Conservation (phyloP, 768 basidiomycete genomes). For the Amanita molliuscula region DNA sequence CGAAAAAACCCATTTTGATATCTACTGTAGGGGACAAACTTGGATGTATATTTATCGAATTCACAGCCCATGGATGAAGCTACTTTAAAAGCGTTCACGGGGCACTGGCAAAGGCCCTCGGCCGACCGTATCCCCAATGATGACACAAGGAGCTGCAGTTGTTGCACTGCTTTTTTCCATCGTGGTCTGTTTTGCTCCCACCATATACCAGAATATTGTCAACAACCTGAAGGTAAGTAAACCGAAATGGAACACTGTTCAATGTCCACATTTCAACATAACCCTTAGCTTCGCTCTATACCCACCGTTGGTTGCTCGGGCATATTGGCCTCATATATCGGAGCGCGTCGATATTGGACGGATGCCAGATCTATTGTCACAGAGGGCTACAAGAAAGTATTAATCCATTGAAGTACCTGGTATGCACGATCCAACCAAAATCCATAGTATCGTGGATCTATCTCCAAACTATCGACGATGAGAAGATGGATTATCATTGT, state of each 20-base stretch:
- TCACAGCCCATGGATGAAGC: too few species aligned
- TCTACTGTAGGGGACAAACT: too few species aligned
- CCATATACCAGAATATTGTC: too few species aligned
- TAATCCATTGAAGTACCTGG: not conserved
- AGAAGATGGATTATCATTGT: slow-evolving; percentile 36
- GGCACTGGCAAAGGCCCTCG: too few species aligned
- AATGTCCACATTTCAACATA: not conserved
- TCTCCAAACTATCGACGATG: slow-evolving; percentile 33
- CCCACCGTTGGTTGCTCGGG: too few species aligned
- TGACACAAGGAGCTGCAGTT: not conserved
- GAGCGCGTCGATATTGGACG: slow-evolving; percentile 13
- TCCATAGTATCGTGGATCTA: slow-evolving; percentile 13
- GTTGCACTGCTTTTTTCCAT: not conserved
- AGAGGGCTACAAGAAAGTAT: slow-evolving; percentile 23
- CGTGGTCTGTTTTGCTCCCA: not conserved
- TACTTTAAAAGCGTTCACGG: too few species aligned
- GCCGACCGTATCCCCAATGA: too few species aligned
- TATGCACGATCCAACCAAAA: not conserved
- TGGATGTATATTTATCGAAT: too few species aligned
- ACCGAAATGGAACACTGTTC: not conserved
- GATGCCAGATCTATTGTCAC: slow-evolving; percentile 16
- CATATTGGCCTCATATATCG: slow-evolving; percentile 18
- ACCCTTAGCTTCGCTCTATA: not conserved
- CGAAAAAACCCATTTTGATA: too few species aligned
- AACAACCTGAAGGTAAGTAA: not conserved